Percentiles rank a stretch among this genome's conserved stretches.
Evolutionary conservation across 768 basidiomycete genomes (phyloP).

Genomic region (Epithele typhae): DNA sequence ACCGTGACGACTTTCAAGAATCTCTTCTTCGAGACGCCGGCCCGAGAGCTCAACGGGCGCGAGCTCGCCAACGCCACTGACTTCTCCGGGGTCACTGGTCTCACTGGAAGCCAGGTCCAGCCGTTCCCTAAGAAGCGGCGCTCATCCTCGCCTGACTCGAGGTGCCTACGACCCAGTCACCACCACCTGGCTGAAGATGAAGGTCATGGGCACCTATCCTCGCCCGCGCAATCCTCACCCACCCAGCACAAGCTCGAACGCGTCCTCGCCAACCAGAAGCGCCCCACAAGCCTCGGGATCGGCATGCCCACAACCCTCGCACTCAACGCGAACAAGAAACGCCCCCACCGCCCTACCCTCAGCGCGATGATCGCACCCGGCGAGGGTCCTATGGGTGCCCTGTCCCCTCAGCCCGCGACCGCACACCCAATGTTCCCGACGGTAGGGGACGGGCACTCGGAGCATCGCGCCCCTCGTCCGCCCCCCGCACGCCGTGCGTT

Average conservation of each 20-base stretch:
- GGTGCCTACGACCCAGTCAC: constrained; percentile 8
- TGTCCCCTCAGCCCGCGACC: constrained; percentile 12
- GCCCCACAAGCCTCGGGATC: constrained; percentile 49
- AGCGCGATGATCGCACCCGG: constrained; percentile 57
- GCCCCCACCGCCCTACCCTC: constrained; percentile 60
- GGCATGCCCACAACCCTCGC: constrained; percentile 39
- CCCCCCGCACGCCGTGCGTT: constrained; percentile 67
- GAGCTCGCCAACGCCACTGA: constrained; percentile 17
- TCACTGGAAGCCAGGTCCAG: constrained; percentile 40
- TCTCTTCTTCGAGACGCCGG: constrained; percentile 56
- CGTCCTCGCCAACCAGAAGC: constrained; percentile 41
- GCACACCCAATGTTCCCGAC: constrained; percentile 27
- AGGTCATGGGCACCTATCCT: constrained; percentile 38
- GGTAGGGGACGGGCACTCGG: constrained; percentile 8
- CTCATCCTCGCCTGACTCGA: constrained; percentile 24
- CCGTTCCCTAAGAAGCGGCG: constrained; percentile 32
- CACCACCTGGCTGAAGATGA: constrained; percentile 17
- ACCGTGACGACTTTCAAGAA: constrained; percentile 50
- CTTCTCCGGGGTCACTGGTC: constrained; percentile 7
- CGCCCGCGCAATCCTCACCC: constrained; percentile 47
- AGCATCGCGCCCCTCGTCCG: constrained; percentile 23
- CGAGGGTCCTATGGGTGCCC: constrained; percentile 23
- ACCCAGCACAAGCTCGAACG: constrained; percentile 45
- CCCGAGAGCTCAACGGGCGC: constrained; percentile 31
- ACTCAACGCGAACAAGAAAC: constrained; percentile 45